phyloP scores from a whole-genome alignment of 2,329 filamentous ascomycete species.

The Boeremia exigua region DNA sequence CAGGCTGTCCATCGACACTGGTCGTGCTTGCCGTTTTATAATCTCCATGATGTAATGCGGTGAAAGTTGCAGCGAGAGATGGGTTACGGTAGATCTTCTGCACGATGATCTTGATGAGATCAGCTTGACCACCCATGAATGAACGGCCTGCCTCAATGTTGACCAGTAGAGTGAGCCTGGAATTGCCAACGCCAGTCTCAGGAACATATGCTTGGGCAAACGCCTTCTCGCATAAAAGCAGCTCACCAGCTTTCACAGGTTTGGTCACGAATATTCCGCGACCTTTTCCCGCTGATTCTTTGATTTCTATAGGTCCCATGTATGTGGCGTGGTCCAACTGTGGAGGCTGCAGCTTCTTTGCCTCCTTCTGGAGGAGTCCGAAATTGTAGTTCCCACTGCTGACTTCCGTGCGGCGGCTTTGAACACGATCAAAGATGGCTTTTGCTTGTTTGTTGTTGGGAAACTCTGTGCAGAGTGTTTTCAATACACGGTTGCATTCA shows the following conservation, averaged over 20 bases:
- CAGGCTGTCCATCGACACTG: conserved; percentile 44
- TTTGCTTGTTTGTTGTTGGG: conserved; percentile 41
- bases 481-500: conserved; percentile 44
- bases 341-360: conserved; percentile 47
- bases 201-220: conserved; percentile 52
- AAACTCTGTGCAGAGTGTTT: conserved; percentile 37
- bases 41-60: conserved; percentile 45
- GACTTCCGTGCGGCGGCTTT: conserved; percentile 43
- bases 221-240: conserved; percentile 59
- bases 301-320: conserved; percentile 51
- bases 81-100: conserved; percentile 57
- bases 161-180: conserved; percentile 44
- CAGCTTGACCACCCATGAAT: conserved; percentile 49
- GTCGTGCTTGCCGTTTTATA: conserved; percentile 43
- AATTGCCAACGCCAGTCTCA: conserved; percentile 14
- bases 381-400: conserved; percentile 47
- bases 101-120: conserved; percentile 50
- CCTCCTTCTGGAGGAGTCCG: conserved; percentile 44
- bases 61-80: conserved; percentile 41
- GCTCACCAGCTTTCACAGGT: conserved; percentile 44
- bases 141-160: conserved; percentile 44
- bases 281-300: conserved; percentile 48
- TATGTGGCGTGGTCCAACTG: conserved; percentile 58
- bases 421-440: conserved; percentile 19
- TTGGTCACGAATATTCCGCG: conserved; percentile 59